phyloP scores from a whole-genome alignment of 805 yeast genomes.

The Isabelozyma rhagii region DNA sequence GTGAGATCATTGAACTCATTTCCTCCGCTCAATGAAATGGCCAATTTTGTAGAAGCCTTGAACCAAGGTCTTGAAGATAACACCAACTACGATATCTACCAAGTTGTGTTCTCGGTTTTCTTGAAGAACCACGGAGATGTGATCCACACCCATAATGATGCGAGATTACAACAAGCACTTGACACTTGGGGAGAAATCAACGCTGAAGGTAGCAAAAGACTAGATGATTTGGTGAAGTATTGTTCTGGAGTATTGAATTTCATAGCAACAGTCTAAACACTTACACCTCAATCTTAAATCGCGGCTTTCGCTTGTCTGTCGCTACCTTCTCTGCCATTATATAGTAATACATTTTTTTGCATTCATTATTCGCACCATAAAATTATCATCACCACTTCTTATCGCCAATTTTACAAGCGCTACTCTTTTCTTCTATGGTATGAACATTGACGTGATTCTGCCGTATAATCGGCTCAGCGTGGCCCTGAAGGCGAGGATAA shows the following conservation, averaged over 20 bases:
- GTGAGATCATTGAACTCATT: slow-evolving; percentile 69
- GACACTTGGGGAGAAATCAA: slow-evolving; percentile 48
- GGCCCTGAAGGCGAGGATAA: slow-evolving; percentile 14
- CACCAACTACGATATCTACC: slow-evolving; percentile 69
- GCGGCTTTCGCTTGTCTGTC: too few species aligned
- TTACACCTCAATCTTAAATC: too few species aligned
- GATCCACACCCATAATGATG: slow-evolving; percentile 39
- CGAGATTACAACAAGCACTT: slow-evolving; percentile 44
- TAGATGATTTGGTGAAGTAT: slow-evolving; percentile 71
- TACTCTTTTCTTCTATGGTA: slow-evolving; percentile 4
- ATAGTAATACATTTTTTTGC: not conserved
- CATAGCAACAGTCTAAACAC: slow-evolving; percentile 33
- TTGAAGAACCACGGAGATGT: slow-evolving; percentile 82
- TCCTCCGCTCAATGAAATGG: slow-evolving; percentile 67
- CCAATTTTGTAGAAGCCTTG: slow-evolving; percentile 65
- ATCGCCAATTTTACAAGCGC: not conserved
- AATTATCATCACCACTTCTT: not conserved
- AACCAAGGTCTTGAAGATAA: slow-evolving; percentile 54
- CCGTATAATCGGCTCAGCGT: slow-evolving; percentile 34
- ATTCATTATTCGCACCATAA: not conserved
- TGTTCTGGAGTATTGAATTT: slow-evolving; percentile 77
- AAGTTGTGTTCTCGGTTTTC: slow-evolving; percentile 75
- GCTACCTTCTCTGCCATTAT: too few species aligned
- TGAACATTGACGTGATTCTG: slow-evolving; percentile 38
- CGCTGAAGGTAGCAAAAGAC: slow-evolving; percentile 35